Conservation (phyloP, 1,139 yeast genomes). For the Sugiyamaella novakii region DNA sequence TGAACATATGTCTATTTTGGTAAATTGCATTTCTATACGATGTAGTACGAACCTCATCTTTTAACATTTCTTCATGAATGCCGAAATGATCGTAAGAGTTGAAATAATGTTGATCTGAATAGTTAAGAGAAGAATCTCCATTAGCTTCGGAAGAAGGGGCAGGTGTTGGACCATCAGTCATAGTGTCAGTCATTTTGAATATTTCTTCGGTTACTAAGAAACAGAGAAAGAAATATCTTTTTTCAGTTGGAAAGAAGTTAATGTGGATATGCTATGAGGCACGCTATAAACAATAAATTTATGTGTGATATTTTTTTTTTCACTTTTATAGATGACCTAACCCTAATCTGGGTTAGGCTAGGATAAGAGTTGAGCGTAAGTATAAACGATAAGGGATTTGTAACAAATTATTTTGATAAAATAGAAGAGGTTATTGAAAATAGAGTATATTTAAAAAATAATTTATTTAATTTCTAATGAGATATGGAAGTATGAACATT, state of each 20-base stretch:
- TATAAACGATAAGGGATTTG: too few species aligned
- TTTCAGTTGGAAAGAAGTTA: background rate
- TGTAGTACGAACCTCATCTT: conserved; percentile 89
- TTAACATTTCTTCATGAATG: conserved; percentile 98
- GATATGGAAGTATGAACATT: too few species aligned
- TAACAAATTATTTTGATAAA: too few species aligned
- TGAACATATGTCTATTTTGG: conserved; percentile 85
- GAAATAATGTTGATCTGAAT: conserved; percentile 85
- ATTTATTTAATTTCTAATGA: too few species aligned
- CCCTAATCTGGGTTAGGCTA: conserved; percentile 3
- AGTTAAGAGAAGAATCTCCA: conserved; percentile 14
- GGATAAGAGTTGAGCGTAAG: background rate
- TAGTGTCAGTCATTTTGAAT: conserved; percentile 2
- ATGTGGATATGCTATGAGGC: background rate
- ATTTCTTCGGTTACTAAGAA: background rate
- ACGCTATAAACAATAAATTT: too few species aligned
- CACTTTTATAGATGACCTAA: background rate
- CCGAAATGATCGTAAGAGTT: conserved; percentile 96
- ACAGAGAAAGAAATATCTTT: background rate
- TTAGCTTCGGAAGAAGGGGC: conserved; percentile 9
- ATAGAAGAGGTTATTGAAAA: too few species aligned
- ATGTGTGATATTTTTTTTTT: conserved; percentile 5
- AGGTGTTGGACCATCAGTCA: background rate
- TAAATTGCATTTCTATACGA: conserved; percentile 91
- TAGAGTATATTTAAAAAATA: too few species aligned